These are phyloP conservation scores for Sanghuangporus weigelae DNA, from an alignment of 1,284 basidiomycete species.

Conservation along the genomic window DNA sequence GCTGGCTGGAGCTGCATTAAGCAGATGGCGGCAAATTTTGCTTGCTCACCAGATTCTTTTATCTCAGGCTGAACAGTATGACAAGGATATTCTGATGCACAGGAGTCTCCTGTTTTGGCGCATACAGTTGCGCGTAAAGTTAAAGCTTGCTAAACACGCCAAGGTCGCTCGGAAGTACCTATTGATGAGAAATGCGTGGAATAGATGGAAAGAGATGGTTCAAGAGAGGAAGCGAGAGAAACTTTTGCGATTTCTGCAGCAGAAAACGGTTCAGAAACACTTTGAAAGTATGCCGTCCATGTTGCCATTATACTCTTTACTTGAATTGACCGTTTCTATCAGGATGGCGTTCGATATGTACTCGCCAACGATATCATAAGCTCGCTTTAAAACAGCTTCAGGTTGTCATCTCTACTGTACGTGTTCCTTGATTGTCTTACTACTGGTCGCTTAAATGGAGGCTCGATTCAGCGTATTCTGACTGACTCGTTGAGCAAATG, in stretches of 20 bases:
- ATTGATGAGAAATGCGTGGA: conserved; percentile 45
- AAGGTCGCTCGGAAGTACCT: conserved; percentile 53
- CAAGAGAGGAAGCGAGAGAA: conserved; percentile 44
- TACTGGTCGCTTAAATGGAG: conserved; percentile 21
- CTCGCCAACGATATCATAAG: conserved; percentile 4
- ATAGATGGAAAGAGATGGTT: conserved; percentile 45
- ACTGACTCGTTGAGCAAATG: conserved; percentile 45
- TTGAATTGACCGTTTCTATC: not conserved
- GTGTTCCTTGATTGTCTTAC: conserved; percentile 29
- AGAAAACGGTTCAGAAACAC: conserved; percentile 29
- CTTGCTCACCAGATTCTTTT: conserved; percentile 45
- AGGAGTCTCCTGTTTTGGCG: conserved; percentile 55
- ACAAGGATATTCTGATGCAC: conserved; percentile 37
- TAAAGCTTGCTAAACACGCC: conserved; percentile 53
- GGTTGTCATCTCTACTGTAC: not conserved
- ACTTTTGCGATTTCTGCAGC: conserved; percentile 41
- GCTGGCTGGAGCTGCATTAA: conserved; percentile 6
- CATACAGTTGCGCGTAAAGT: conserved; percentile 43
- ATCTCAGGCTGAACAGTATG: conserved; percentile 46
- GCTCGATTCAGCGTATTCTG: conserved; percentile 43
- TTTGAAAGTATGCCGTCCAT: not conserved
- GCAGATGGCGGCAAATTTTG: conserved; percentile 10
- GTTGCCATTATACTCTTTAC: not conserved
- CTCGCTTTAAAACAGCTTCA: conserved; percentile 7
- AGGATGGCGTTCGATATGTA: conserved; percentile 14